Conservation (phyloP, 305 asterid genomes). For the Fraxinus greggii region DNA sequence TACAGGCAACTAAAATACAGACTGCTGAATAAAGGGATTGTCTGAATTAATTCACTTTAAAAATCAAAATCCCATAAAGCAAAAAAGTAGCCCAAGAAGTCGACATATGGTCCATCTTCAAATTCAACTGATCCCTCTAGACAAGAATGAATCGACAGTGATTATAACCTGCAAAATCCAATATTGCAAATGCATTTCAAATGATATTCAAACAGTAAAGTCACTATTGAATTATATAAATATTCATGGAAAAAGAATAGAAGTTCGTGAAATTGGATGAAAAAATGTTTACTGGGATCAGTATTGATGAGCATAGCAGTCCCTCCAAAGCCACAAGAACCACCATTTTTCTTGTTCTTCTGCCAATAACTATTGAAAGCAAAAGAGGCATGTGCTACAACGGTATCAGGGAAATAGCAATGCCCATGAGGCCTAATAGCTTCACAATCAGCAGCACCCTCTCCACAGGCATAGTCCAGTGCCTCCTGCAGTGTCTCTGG, state of each 20-base stretch:
- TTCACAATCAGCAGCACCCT: slow-evolving; percentile 81
- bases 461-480: slow-evolving; percentile 85
- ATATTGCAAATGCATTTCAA: neutral
- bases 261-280: neutral
- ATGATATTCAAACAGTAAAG: neutral
- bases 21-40: neutral
- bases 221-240: neutral
- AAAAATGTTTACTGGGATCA: slow-evolving; percentile 67
- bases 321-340: slow-evolving; percentile 85
- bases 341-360: slow-evolving; percentile 66
- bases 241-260: neutral
- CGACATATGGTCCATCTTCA: neutral
- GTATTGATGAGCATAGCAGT: slow-evolving; percentile 84
- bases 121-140: slow-evolving; percentile 24
- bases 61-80: slow-evolving; percentile 1
- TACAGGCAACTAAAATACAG: slow-evolving; percentile 12
- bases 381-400: slow-evolving; percentile 84
- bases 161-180: slow-evolving; percentile 63
- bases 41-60: slow-evolving; percentile 7
- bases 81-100: neutral
- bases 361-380: slow-evolving; percentile 96
- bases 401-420: slow-evolving; percentile 61
- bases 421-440: slow-evolving; percentile 60
- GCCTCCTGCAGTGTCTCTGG: slow-evolving; percentile 79
- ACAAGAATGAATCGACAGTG: slow-evolving; percentile 61